Base-by-base conservation (phyloP, 2,329 filamentous ascomycete species). In the Aureobasidium sp. region DNA sequence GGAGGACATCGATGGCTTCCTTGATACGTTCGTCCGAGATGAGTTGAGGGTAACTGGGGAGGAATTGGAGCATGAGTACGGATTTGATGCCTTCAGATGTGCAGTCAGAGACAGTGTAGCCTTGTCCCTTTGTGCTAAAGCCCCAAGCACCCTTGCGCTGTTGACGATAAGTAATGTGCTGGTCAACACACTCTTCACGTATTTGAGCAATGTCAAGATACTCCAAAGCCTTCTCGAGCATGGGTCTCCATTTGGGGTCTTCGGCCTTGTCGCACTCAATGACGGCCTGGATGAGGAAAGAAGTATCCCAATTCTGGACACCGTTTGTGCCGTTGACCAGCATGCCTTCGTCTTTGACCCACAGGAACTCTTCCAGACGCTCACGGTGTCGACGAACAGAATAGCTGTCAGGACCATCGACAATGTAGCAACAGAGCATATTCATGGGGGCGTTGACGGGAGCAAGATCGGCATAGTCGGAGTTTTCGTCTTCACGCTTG, bases 291-390 rank as follows among this genome's bases (percentile, higher is more conserved):
- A 97, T 90, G 20, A 88, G 78, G 71, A 97, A 97, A 0, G 91
- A 84, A 0, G 94, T 99, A 72, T 99, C 94, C 94, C 94, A 99
- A 66, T 87, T 89, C 74, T 99, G 94, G 1, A 97, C 92, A n/a
- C 94, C 94, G 68, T 99, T 97, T 9, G 94, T 99, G 41, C 94
- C 94, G 69, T 97, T 97, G 75, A 88, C 88, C 52, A 97, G 81
- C 90, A 99, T 91, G 6, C 94, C 94, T 72, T 97, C 92, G 37
- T 86, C 75, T 66, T 95, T 96, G 55, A 99, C 81, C 92, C 94
- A 99, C 34, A 99, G 75, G 65, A 87, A 95, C 69, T 99, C 94
- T 47, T 90, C 82, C 14, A 96, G 75, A 3, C 91, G 85, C 69
- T 97, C 90, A 9, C 90, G 79, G 70, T 97, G 93, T 44, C 88